These are phyloP conservation scores for Haplosporangium gracile DNA, from an alignment of 192 early-diverging fungal species.

Conservation along the genomic window DNA sequence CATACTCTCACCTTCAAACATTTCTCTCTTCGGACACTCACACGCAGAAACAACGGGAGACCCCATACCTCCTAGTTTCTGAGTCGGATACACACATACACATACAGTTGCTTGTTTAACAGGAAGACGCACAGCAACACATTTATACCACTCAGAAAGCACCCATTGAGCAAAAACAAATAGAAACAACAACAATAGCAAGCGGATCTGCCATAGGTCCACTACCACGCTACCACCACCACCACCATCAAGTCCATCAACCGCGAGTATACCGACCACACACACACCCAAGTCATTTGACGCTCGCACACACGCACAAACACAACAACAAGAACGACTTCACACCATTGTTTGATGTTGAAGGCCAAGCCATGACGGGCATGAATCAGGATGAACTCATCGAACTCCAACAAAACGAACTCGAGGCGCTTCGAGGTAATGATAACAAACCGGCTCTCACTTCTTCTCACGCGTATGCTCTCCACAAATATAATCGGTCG, in stretches of 20 bases:
- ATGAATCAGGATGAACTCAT: slow-evolving; percentile 65
- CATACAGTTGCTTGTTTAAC: background rate
- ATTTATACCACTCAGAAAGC: background rate
- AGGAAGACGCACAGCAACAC: background rate
- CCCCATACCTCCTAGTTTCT: slow-evolving; percentile 12
- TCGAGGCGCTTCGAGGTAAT: slow-evolving; percentile 74
- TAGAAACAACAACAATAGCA: background rate
- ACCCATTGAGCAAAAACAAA: slow-evolving; percentile 3
- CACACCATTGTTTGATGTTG: background rate
- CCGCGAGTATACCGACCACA: background rate
- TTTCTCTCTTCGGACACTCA: background rate
- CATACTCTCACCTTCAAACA: background rate
- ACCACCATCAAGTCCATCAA: too few relatives aligned
- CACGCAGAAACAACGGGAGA: background rate
- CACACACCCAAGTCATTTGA: background rate
- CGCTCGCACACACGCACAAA: background rate
- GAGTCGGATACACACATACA: slow-evolving; percentile 17
- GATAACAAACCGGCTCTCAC: background rate
- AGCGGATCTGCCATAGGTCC: too few relatives aligned
- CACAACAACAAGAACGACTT: background rate
- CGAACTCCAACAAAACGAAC: slow-evolving; percentile 78
- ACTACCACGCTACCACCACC: background rate
- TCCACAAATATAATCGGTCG: background rate
- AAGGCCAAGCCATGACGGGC: slow-evolving; percentile 28
- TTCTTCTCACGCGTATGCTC: background rate